phyloP scores from a whole-genome alignment of 306 rosid genomes.

The Herpetospermum pedunculosum region DNA sequence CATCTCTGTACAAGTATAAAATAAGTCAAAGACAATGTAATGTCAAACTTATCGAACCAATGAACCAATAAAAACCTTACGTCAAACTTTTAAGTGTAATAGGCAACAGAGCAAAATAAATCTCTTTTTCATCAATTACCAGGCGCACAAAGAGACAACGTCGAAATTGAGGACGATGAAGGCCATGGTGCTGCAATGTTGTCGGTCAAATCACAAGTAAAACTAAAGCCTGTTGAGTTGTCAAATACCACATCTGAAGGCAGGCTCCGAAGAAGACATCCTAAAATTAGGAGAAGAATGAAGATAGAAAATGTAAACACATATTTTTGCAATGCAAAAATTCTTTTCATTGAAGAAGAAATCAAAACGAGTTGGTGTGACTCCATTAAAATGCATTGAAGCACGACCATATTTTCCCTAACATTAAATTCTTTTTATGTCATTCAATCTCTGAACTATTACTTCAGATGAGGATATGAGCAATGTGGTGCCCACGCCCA shows the following conservation, averaged over 20 bases:
- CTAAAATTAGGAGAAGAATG: constrained; percentile 25
- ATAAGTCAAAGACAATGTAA: neutral
- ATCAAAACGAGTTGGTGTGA: neutral
- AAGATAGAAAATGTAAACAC: neutral
- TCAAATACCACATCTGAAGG: constrained; percentile 80
- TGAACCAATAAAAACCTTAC: neutral
- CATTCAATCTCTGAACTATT: neutral
- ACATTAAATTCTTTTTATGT: neutral
- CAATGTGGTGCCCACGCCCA: too few relatives aligned
- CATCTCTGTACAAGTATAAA: constrained; percentile 64
- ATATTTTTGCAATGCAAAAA: neutral
- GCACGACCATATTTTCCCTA: neutral
- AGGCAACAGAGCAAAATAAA: neutral
- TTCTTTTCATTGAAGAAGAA: neutral
- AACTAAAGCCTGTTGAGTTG: constrained; percentile 70
- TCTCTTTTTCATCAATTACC: constrained; percentile 37
- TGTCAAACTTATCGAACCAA: neutral
- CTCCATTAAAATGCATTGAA: neutral
- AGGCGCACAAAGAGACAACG: constrained; percentile 85
- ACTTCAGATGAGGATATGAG: neutral
- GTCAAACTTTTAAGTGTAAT: neutral
- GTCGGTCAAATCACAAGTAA: constrained; percentile 88
- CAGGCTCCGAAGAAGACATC: constrained; percentile 90
- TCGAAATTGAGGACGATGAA: constrained; percentile 65
- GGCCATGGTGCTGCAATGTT: constrained; percentile 98